Base-by-base conservation (phyloP, 176 grass and related monocot species). In the Carex parvula region DNA sequence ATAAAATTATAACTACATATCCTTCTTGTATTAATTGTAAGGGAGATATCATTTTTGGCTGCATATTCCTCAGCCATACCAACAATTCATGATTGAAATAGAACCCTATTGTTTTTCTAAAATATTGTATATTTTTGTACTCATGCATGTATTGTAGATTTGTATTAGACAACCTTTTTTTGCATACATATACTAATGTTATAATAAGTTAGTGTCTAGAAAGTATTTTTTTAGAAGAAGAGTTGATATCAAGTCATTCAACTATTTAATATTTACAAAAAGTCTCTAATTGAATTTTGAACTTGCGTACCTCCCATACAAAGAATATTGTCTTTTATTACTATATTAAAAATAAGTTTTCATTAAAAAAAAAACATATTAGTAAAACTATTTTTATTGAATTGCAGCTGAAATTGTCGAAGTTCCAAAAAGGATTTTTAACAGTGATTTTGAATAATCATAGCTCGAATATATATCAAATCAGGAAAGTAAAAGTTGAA, bases 401-500 rank as follows among this genome's bases (percentile, higher is more conserved):
- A 29, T 26, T 53, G 26, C 12, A 67, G 14, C 24, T 24, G 3
- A 22, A 9, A 4, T 73, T 6, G 50, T 74, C 6, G 6, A 46
- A 11, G 3, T 73, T 48, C 10, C 8, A 12, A 2, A 6, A 53
- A 75, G 12, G 3, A 53, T 53, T 53, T 5, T 53, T 15, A 24
- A 44, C 1, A 74, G n/a, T 24, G 12, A 74, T 53, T 29, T 15
- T 50, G 50, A 52, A 74, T 6, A 24, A 52, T 70, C 5, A 52
- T 24, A 73, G 42, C 9, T 50, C 2, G 65, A 18, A 52, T 52
- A 26, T 26, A 74, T 74, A 52, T 74, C 44, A 74, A 73, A 74
- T 74, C 20, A 74, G 21, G 15, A 55, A 76, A 76, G 21, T 76
- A 76, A 54, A 76, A 55, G 72, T 76, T 76, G 72, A 32, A 22